A percentile compares a stretch with the other conserved stretches of the same genome.
These are phyloP conservation scores for Canavalia gladiata DNA, from an alignment of 306 rosid species.

Conservation along the genomic window DNA sequence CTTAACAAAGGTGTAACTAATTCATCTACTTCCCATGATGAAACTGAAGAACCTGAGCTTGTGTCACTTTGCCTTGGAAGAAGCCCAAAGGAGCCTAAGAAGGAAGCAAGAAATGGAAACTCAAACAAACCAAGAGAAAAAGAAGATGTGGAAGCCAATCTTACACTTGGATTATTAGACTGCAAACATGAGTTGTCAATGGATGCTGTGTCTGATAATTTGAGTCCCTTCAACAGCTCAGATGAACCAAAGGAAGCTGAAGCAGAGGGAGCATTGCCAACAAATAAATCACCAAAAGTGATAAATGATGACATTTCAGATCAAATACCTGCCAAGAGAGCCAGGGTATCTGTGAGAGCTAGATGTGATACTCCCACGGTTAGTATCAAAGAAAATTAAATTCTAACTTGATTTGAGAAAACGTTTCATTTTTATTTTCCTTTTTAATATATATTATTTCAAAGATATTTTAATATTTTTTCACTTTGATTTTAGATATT, in stretches of 20 bases:
- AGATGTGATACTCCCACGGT: constrained; percentile 87
- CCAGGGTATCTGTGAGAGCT: constrained; percentile 81
- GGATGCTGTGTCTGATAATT: constrained; percentile 41
- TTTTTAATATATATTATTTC: background rate
- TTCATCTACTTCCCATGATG: constrained; percentile 44
- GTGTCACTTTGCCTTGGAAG: constrained; percentile 80
- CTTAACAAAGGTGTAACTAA: constrained; percentile 39
- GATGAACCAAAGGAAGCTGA: constrained; percentile 66
- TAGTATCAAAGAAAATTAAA: background rate
- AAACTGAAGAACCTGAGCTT: constrained; percentile 57
- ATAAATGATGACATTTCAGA: constrained; percentile 57
- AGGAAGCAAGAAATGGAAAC: constrained; percentile 38
- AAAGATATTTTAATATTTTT: background rate
- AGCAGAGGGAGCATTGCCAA: constrained; percentile 34
- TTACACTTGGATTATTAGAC: constrained; percentile 69
- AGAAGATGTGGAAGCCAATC: constrained; percentile 50
- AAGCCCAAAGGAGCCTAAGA: constrained; percentile 47
- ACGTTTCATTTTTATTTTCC: background rate
- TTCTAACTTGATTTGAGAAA: background rate
- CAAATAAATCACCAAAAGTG: constrained; percentile 46
- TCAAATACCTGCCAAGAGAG: constrained; percentile 66
- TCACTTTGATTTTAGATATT: background rate
- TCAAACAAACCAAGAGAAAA: constrained; percentile 43
- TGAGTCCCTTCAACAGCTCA: constrained; percentile 56
- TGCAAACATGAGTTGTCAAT: constrained; percentile 49